A percentile compares a stretch with the other conserved stretches of the same genome.
Conservation (phyloP, 495 filamentous ascomycete species). For the Penicillium samsonianum region DNA sequence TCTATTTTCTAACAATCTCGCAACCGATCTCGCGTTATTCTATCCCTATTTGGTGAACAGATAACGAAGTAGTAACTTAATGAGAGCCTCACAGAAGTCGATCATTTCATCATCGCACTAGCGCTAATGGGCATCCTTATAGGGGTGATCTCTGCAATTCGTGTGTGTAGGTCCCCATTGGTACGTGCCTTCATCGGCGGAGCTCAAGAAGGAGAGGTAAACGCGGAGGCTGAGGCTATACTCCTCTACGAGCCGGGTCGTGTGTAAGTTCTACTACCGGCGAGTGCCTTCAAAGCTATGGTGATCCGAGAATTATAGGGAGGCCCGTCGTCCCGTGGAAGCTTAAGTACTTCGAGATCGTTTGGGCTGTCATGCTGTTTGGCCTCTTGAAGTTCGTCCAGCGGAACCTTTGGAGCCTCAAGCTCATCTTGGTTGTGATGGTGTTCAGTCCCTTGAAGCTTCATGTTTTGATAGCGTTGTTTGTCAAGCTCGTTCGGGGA, state of each 20-base stretch:
- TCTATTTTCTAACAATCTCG: constrained; percentile 8
- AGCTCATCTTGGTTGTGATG: too few species aligned
- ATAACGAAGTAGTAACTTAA: background rate
- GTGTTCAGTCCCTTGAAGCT: too few species aligned
- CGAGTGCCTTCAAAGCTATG: too few species aligned
- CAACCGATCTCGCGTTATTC: constrained; percentile 4
- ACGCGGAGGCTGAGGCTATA: constrained; percentile 3
- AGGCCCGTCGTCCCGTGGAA: too few species aligned
- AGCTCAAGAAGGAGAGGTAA: constrained; percentile 6
- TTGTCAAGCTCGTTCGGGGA: too few species aligned
- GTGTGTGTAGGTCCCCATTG: background rate
- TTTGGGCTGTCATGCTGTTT: too few species aligned
- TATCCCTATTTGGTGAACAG: constrained; percentile 6
- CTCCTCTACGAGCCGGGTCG: background rate
- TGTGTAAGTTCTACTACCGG: constrained; percentile 2
- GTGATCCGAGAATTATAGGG: too few species aligned
- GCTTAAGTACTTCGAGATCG: too few species aligned
- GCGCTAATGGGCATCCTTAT: constrained; percentile 1
- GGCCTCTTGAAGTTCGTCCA: too few species aligned
- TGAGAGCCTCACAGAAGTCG: background rate
- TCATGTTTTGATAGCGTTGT: too few species aligned
- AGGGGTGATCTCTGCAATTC: constrained; percentile 2
- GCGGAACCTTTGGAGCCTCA: too few species aligned
- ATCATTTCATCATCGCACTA: constrained; percentile 1
- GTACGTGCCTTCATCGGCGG: constrained; percentile 2